phyloP scores from a whole-genome alignment of 2,329 filamentous ascomycete species.

The Colletotrichum siamense region DNA sequence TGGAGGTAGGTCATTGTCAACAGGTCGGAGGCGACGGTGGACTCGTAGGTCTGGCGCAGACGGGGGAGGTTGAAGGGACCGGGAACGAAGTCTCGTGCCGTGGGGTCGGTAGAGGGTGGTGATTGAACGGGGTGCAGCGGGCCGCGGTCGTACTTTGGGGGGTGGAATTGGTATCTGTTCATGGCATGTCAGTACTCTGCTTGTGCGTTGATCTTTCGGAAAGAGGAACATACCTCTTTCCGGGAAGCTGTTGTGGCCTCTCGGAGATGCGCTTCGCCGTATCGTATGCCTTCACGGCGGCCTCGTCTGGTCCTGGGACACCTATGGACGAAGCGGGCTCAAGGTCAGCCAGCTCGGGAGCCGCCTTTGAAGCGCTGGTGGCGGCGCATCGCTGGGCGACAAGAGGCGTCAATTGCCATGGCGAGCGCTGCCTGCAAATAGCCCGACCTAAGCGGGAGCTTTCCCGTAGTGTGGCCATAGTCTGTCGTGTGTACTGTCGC shows the following conservation, averaged over 20 bases:
- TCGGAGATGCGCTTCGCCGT: slow-evolving; percentile 38
- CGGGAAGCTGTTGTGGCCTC: slow-evolving; percentile 45
- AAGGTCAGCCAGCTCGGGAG: slow-evolving; percentile 49
- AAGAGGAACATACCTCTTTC: slow-evolving; percentile 48
- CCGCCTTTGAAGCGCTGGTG: slow-evolving; percentile 43
- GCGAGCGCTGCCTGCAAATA: slow-evolving; percentile 33
- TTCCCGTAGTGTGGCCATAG: slow-evolving; percentile 49
- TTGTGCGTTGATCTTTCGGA: slow-evolving; percentile 18
- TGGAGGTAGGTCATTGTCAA: slow-evolving; percentile 90
- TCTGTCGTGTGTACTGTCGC: slow-evolving; percentile 20
- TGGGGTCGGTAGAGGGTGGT: slow-evolving; percentile 83
- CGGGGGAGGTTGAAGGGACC: slow-evolving; percentile 90
- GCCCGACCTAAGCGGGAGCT: slow-evolving; percentile 40
- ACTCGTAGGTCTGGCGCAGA: slow-evolving; percentile 87
- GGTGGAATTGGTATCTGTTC: slow-evolving; percentile 84
- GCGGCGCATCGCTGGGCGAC: slow-evolving; percentile 49
- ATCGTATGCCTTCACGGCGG: slow-evolving; percentile 44
- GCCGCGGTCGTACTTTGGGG: slow-evolving; percentile 93
- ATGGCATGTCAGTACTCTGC: slow-evolving; percentile 26
- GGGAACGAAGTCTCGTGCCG: slow-evolving; percentile 86
- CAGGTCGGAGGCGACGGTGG: slow-evolving; percentile 85
- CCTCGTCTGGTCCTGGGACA: slow-evolving; percentile 44
- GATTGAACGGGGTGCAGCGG: slow-evolving; percentile 93
- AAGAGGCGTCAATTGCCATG: slow-evolving; percentile 25
- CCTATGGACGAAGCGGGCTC: slow-evolving; percentile 56